These are phyloP conservation scores for Trichocladium uniseriatum DNA, from an alignment of 495 filamentous ascomycete genomes.

Conservation along the genomic window DNA sequence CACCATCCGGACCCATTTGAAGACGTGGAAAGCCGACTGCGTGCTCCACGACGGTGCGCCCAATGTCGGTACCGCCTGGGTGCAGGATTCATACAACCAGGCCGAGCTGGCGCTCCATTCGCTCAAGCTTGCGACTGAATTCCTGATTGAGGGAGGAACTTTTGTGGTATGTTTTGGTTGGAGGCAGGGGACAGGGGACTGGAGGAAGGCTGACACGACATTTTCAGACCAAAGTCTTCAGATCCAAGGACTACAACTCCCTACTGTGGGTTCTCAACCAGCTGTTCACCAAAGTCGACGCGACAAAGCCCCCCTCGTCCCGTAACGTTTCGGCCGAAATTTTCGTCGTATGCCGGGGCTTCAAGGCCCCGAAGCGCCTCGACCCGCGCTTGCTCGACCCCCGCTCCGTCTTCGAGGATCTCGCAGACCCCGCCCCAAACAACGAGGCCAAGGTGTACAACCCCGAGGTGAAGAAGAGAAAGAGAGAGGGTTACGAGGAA, in stretches of 20 bases:
- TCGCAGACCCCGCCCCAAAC: conserved; percentile 81
- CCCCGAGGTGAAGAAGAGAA: conserved; percentile 91
- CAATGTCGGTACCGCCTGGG: conserved; percentile 96
- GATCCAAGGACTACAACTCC: conserved; percentile 95
- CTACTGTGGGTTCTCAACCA: conserved; percentile 98
- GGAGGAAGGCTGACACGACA: neutral
- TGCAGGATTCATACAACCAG: conserved; percentile 97
- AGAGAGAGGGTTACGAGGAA: conserved; percentile 94
- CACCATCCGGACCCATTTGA: conserved; percentile 82
- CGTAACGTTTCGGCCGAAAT: conserved; percentile 96
- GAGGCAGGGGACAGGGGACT: neutral
- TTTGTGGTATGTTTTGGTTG: conserved; percentile 49
- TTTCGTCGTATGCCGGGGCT: conserved; percentile 92
- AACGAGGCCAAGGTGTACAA: conserved; percentile 98
- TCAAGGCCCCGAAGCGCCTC: conserved; percentile 77
- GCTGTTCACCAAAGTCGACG: conserved; percentile 86
- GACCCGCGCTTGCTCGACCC: conserved; percentile 92
- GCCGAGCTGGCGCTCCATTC: conserved; percentile 89
- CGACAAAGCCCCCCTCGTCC: conserved; percentile 93
- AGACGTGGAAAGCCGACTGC: conserved; percentile 94
- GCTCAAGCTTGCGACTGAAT: conserved; percentile 89
- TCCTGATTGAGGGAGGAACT: conserved; percentile 77
- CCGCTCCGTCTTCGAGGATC: conserved; percentile 84
- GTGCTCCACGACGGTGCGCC: conserved; percentile 98
- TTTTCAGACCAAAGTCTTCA: conserved; percentile 75